phyloP scores from a whole-genome alignment of 106 monocot genomes.

The Gastrodia elata region DNA sequence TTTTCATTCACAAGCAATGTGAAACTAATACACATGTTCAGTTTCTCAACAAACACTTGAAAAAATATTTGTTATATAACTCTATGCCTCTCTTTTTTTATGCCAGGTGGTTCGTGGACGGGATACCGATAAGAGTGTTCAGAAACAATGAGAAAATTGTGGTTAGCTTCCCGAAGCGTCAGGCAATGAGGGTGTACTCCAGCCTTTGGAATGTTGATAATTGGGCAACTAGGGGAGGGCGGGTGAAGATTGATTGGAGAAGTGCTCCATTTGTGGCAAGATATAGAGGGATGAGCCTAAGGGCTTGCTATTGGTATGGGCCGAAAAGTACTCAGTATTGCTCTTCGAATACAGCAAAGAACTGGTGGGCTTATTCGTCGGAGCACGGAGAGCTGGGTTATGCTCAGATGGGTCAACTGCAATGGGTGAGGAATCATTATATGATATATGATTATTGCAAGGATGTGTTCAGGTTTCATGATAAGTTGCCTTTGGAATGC shows the following conservation, averaged over 20 bases:
- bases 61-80: too few species aligned
- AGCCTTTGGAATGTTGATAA: conserved; percentile 76
- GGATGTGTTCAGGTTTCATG: conserved; percentile 18
- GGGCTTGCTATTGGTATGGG: conserved; percentile 37
- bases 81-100: too few species aligned
- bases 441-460: conserved; percentile 26
- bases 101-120: conserved; percentile 57
- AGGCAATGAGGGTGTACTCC: conserved; percentile 54
- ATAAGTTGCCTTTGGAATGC: conserved; percentile 13
- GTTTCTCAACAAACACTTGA: too few species aligned
- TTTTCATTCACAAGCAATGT: too few species aligned
- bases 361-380: conserved; percentile 14
- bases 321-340: conserved; percentile 2
- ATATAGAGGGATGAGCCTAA: conserved; percentile 27
- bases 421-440: conserved; percentile 19
- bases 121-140: conserved; percentile 43
- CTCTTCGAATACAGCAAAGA: neutral
- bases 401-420: conserved; percentile 15
- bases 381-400: conserved; percentile 6
- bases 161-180: conserved; percentile 40
- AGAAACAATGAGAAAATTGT: conserved; percentile 48
- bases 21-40: too few species aligned
- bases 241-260: conserved; percentile 64
- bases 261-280: conserved; percentile 52
- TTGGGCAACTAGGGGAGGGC: conserved; percentile 65